phyloP scores from a whole-genome alignment of 2,329 filamentous ascomycete genomes.

The Fusarium mangiferae region DNA sequence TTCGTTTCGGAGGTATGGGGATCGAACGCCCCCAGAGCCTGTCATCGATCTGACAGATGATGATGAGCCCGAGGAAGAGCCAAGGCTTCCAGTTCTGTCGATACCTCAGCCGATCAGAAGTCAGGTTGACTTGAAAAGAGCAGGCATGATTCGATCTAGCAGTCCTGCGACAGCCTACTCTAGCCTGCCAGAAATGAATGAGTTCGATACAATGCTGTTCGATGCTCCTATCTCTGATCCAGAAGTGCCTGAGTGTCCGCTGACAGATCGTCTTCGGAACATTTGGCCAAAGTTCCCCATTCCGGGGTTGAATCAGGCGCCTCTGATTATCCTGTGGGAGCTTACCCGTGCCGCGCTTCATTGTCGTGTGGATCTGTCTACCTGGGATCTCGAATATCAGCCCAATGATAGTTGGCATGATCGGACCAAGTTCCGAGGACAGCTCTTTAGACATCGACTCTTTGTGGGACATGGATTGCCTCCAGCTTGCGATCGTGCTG shows the following conservation, averaged over 20 bases:
- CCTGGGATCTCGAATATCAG: constrained; percentile 51
- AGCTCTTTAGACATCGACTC: constrained; percentile 51
- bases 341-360: constrained; percentile 59
- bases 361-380: constrained; percentile 55
- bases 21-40: constrained; percentile 15
- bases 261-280: constrained; percentile 46
- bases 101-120: background rate
- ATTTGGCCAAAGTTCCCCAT: constrained; percentile 57
- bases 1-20: constrained; percentile 1
- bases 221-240: background rate
- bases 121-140: constrained; percentile 3
- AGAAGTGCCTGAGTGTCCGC: background rate
- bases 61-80: constrained; percentile 22
- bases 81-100: constrained; percentile 1
- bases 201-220: constrained; percentile 4
- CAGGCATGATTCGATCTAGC: constrained; percentile 4
- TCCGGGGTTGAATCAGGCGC: constrained; percentile 54
- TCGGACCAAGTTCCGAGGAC: constrained; percentile 56
- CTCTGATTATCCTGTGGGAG: constrained; percentile 64
- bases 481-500: constrained; percentile 53
- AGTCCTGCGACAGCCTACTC: constrained; percentile 32
- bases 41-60: background rate
- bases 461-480: constrained; percentile 61
- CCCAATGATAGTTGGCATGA: constrained; percentile 52
- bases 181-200: constrained; percentile 32